Evolutionary conservation across 495 filamentous ascomycete species (phyloP).

Genomic region (Penicillium daleae): DNA sequence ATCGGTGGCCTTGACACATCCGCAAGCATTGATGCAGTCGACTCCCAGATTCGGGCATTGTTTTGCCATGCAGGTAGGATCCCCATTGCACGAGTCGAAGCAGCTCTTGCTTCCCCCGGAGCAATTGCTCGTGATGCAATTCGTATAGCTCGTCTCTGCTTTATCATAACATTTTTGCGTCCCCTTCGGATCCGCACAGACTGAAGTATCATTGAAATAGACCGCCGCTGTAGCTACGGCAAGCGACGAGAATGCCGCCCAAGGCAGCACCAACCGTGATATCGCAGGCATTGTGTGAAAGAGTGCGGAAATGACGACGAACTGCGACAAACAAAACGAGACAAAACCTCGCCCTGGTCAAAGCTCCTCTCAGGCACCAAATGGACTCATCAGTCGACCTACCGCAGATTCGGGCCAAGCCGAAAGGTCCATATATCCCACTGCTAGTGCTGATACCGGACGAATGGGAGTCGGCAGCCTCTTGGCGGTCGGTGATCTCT

Average conservation of each 20-base stretch:
- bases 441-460: slow-evolving; percentile 5
- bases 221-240: slow-evolving; percentile 8
- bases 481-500: slow-evolving; percentile 6
- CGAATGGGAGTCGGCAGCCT: slow-evolving; percentile 5
- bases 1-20: slow-evolving; percentile 7
- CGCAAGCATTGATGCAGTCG: slow-evolving; percentile 27
- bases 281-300: background rate
- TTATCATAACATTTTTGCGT: slow-evolving; percentile 22
- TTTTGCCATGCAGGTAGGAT: slow-evolving; percentile 16
- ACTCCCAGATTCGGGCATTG: slow-evolving; percentile 19
- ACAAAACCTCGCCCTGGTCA: too few species aligned
- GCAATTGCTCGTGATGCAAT: slow-evolving; percentile 28
- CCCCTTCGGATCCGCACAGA: slow-evolving; percentile 25
- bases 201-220: slow-evolving; percentile 19
- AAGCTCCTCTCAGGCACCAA: background rate
- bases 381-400: background rate
- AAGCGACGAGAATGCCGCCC: background rate
- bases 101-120: slow-evolving; percentile 15
- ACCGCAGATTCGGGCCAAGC: slow-evolving; percentile 7
- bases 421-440: slow-evolving; percentile 4
- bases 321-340: background rate
- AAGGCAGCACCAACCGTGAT: background rate
- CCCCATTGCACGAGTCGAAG: slow-evolving; percentile 17
- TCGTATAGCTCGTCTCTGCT: slow-evolving; percentile 9
- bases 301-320: background rate